Conservation (phyloP, 1,284 basidiomycete genomes). For the Cryptococcus sp. region DNA sequence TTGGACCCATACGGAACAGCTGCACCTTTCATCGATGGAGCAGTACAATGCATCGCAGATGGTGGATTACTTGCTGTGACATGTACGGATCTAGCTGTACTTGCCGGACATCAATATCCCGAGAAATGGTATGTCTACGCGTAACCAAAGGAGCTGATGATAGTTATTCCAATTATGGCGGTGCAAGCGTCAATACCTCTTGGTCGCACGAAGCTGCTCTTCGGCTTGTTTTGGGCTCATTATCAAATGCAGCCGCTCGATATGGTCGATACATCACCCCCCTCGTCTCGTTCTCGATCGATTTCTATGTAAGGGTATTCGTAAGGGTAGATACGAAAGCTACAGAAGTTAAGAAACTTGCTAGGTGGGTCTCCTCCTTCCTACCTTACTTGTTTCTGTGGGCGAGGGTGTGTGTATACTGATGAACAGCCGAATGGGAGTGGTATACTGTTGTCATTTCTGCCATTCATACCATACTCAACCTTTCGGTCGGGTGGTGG, state of each 20-base stretch:
- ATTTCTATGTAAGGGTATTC: slow-evolving; percentile 95
- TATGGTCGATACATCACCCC: slow-evolving; percentile 92
- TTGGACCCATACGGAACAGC: slow-evolving; percentile 98
- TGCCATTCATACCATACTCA: slow-evolving; percentile 79
- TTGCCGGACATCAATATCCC: slow-evolving; percentile 90
- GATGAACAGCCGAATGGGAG: slow-evolving; percentile 52
- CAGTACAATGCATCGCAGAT: slow-evolving; percentile 84
- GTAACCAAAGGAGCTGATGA: slow-evolving; percentile 3
- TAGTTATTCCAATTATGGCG: slow-evolving; percentile 94
- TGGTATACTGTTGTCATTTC: slow-evolving; percentile 73
- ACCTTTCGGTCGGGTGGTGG: slow-evolving; percentile 65
- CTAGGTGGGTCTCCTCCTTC: slow-evolving; percentile 55
- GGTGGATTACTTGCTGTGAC: slow-evolving; percentile 91
- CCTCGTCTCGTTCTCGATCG: slow-evolving; percentile 88
- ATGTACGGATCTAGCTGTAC: slow-evolving; percentile 90
- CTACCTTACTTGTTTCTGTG: not conserved
- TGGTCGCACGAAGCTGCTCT: slow-evolving; percentile 91
- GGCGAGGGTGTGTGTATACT: not conserved
- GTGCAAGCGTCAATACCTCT: slow-evolving; percentile 84
- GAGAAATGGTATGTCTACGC: slow-evolving; percentile 75
- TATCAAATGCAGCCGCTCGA: slow-evolving; percentile 80
- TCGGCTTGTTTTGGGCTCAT: slow-evolving; percentile 77
- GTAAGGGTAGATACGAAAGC: slow-evolving; percentile 72
- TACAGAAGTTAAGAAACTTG: slow-evolving; percentile 78
- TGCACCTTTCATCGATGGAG: slow-evolving; percentile 93